Evolutionary conservation across 495 filamentous ascomycete genomes (phyloP), one percentile per base, ranked within the genome.

Genomic region (Podospora bellae-mahoneyi): DNA sequence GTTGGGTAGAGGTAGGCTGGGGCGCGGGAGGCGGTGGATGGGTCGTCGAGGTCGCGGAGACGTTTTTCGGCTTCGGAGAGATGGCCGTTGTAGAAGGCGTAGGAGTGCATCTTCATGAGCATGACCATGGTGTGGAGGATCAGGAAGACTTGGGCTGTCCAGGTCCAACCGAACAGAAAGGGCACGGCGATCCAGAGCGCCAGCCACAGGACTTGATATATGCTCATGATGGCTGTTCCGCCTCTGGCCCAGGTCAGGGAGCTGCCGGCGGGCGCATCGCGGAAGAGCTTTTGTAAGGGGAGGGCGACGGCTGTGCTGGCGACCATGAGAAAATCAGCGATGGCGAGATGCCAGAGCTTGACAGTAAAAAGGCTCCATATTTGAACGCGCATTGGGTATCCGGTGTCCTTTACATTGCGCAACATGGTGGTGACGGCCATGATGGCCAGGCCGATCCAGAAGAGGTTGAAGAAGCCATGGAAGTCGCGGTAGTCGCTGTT

Each of bases 101-200:
- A 99, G 0, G 94, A 97, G 75, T 99, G 95, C 84, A 99, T 92
- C 81, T 99, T 99, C 95, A 99, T 99, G 28, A 97, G 87, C 6
- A 99, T 82, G 16, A 91, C 89, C 75, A 99, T 85, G 53, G 92
- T 89, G 76, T 99, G 95, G 18, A 99, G 85, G 15, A 94, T 90
- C 69, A 99, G 89, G 78, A 93, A 98, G 56, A 98, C 95, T 75
- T 99, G 95, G 28, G 94, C 90, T 5, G 95, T 99, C 87, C 87
- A 89, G 1, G 93, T 92, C 95, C 95, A 99, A 20, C 87, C 81
- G n/a, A 93, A 78, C 73, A 89, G 80, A 70, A 99, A 99, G 1
- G 95, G 95, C 78, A 92, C 91, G 83, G 87, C 86, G 63, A 96
- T 88, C 95, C 94, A 98, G 62, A 93, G 79, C 6, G 80, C 75